Evolutionary conservation across 2,329 filamentous ascomycete species (phyloP).

Genomic region (Pestalotiopsis sp.): DNA sequence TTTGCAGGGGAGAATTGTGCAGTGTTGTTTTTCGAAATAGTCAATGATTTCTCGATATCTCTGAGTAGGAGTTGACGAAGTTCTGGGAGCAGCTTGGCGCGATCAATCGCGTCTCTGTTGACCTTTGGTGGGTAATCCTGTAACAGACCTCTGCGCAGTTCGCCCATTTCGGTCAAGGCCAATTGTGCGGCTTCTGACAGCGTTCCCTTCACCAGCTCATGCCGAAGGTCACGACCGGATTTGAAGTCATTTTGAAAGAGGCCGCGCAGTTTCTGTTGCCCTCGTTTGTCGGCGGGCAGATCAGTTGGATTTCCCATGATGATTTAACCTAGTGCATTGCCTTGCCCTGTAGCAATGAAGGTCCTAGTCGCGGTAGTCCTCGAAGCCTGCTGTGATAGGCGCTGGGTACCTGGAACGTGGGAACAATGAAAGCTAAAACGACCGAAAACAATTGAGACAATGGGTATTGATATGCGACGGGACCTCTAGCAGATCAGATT

Average conservation of each 20-base stretch:
- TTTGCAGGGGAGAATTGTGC: background rate
- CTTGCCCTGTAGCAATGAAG: no score
- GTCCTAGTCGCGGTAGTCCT: no score
- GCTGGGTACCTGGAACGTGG: background rate
- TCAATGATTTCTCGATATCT: background rate
- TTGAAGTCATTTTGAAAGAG: background rate
- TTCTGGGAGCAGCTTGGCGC: background rate
- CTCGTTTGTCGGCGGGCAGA: background rate
- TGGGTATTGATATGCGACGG: background rate
- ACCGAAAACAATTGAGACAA: background rate
- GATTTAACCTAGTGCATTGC: background rate
- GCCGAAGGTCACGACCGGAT: background rate
- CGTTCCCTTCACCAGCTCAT: background rate
- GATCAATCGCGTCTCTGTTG: background rate
- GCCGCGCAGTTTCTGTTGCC: background rate
- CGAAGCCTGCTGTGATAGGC: no score
- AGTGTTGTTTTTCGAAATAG: background rate
- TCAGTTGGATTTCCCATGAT: background rate
- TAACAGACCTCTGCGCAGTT: conserved; percentile 8
- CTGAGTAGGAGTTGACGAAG: background rate
- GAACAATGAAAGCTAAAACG: background rate
- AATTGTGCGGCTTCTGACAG: conserved; percentile 3
- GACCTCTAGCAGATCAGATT: background rate
- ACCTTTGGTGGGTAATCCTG: background rate
- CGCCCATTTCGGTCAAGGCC: conserved; percentile 4